Percentiles rank a stretch among this genome's conserved stretches.
These are phyloP conservation scores for Phyllosticta citriasiana DNA, from an alignment of 2,329 filamentous ascomycete species.

Conservation along the genomic window DNA sequence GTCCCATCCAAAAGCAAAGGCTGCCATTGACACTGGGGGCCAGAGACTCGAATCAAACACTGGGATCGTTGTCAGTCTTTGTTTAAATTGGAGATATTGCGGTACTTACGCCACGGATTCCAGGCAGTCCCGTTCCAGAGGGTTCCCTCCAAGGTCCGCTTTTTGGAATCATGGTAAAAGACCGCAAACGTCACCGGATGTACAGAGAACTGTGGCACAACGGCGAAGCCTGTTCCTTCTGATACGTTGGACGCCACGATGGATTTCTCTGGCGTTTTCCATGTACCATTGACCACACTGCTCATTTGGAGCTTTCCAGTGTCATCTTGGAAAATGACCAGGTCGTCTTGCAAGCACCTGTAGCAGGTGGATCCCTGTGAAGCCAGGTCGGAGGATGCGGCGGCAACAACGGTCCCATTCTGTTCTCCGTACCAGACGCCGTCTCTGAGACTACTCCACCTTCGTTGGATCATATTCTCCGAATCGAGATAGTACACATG, in stretches of 20 bases:
- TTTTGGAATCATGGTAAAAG: background rate
- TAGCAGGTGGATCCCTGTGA: background rate
- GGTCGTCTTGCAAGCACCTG: background rate
- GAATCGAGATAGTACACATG: background rate
- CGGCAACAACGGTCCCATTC: background rate
- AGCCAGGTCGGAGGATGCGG: background rate
- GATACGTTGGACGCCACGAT: background rate
- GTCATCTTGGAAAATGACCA: background rate
- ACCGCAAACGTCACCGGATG: background rate
- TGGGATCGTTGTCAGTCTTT: background rate
- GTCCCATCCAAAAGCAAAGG: background rate
- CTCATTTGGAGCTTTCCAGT: background rate
- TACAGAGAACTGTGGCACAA: background rate
- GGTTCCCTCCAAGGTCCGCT: background rate
- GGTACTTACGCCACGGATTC: background rate
- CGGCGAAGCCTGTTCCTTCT: background rate
- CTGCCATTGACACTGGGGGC: background rate
- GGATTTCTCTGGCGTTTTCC: background rate
- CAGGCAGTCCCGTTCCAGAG: background rate
- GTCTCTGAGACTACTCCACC: background rate
- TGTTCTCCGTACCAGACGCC: background rate
- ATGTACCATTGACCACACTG: background rate
- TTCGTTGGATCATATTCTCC: background rate
- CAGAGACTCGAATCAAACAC: background rate
- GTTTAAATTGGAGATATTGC: background rate